These are phyloP conservation scores for Canna indica DNA, from an alignment of 176 grass and related monocot species.

Conservation along the genomic window DNA sequence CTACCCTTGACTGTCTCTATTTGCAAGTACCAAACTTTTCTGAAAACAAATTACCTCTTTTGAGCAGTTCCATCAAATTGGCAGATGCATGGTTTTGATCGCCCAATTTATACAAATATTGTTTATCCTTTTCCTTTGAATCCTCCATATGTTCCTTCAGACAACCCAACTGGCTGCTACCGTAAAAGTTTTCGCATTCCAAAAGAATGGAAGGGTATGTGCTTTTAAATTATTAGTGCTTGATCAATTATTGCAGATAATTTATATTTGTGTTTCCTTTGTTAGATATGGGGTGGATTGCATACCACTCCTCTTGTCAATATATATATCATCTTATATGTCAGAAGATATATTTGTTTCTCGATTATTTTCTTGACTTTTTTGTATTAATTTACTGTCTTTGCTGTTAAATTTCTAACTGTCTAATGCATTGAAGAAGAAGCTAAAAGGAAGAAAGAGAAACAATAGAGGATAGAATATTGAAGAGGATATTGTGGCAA, in stretches of 20 bases:
- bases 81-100: constrained; percentile 93
- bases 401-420: not conserved
- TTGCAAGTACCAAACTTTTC: not conserved
- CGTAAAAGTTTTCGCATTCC: constrained; percentile 73
- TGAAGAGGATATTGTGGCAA: not conserved
- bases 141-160: constrained; percentile 68
- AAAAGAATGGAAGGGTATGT: constrained; percentile 91
- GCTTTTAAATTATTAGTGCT: constrained; percentile 5
- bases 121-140: constrained; percentile 76
- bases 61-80: constrained; percentile 87
- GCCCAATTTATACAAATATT: constrained; percentile 74
- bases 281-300: not conserved
- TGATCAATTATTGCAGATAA: not conserved
- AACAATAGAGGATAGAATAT: not conserved
- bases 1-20: not conserved
- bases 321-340: no score
- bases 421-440: not conserved
- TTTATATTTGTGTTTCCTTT: not conserved
- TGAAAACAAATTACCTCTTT: constrained; percentile 3
- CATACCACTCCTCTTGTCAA: no score
- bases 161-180: constrained; percentile 93
- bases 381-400: no score
- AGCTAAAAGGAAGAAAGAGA: not conserved
- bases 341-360: no score
- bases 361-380: no score